These are phyloP conservation scores for Lepiota venenata DNA, from an alignment of 768 basidiomycete species.

Conservation along the genomic window DNA sequence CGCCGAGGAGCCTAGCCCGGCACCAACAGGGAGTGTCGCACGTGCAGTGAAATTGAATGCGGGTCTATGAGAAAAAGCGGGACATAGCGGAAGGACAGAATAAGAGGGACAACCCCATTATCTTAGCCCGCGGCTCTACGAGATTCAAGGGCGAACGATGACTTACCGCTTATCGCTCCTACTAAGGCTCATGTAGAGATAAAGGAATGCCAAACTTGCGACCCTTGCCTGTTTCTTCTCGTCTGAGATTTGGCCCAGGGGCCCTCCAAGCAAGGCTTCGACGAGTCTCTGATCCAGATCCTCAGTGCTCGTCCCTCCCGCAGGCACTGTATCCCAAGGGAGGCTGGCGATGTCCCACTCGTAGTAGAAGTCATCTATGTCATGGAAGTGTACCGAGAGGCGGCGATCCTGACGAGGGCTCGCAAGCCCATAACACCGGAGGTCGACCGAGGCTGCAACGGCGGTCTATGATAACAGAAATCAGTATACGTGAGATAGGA, in stretches of 20 bases:
- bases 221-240: constrained; percentile 35
- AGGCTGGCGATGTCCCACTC: constrained; percentile 79
- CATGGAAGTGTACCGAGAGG: constrained; percentile 72
- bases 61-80: constrained; percentile 42
- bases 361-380: constrained; percentile 71
- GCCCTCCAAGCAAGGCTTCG: constrained; percentile 57
- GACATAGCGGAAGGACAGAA: constrained; percentile 18
- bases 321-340: constrained; percentile 71
- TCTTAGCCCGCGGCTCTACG: constrained; percentile 7
- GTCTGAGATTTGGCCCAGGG: constrained; percentile 33
- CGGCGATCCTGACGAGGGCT: constrained; percentile 72
- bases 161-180: constrained; percentile 54
- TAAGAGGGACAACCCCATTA: constrained; percentile 4
- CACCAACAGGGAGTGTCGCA: constrained; percentile 88
- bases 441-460: constrained; percentile 90
- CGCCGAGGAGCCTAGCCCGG: constrained; percentile 95
- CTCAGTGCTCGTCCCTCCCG: constrained; percentile 55
- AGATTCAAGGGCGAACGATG: constrained; percentile 5
- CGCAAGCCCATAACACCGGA: constrained; percentile 89
- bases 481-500: constrained; percentile 11
- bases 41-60: constrained; percentile 80
- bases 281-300: constrained; percentile 72
- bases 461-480: constrained; percentile 60
- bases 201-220: constrained; percentile 75
- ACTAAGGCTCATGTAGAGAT: constrained; percentile 85